Evolutionary conservation across 768 basidiomycete species (phyloP).

Genomic region (Serendipita vermifera): DNA sequence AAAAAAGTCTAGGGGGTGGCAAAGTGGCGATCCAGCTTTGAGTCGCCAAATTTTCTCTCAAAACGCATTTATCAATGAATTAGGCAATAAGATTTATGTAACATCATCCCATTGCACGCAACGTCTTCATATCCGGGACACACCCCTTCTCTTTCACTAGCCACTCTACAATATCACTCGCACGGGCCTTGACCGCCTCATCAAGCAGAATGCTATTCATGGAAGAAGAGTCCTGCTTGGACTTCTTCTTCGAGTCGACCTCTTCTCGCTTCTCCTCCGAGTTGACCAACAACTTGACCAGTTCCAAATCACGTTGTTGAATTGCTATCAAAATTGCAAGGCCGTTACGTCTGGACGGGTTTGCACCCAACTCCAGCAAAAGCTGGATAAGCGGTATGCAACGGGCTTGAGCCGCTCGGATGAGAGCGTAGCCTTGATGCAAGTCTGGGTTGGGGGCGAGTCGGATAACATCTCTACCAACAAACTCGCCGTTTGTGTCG

Average conservation of each 20-base stretch:
- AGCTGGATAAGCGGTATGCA: constrained; percentile 54
- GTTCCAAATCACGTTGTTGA: constrained; percentile 44
- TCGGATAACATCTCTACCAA: no score
- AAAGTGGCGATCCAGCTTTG: no score
- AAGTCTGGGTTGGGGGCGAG: constrained; percentile 50
- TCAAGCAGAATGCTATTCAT: constrained; percentile 48
- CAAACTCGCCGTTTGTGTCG: no score
- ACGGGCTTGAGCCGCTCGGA: constrained; percentile 55
- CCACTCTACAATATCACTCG: constrained; percentile 59
- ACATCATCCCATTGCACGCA: constrained; percentile 20
- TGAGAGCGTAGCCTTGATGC: constrained; percentile 69
- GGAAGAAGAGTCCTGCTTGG: constrained; percentile 46
- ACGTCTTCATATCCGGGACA: constrained; percentile 58
- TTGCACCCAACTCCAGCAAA: constrained; percentile 59
- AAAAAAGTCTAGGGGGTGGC: neutral
- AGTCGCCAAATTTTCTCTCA: no score
- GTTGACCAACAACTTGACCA: constrained; percentile 71
- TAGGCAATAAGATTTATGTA: no score
- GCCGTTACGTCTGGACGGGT: constrained; percentile 45
- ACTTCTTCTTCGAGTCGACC: constrained; percentile 15
- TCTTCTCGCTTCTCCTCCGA: constrained; percentile 14
- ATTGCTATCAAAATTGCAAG: constrained; percentile 71
- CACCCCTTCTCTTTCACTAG: constrained; percentile 56
- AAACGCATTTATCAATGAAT: no score
- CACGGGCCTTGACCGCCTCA: constrained; percentile 48